Base-by-base conservation (phyloP, 768 basidiomycete species). In the Trametes punicea region DNA sequence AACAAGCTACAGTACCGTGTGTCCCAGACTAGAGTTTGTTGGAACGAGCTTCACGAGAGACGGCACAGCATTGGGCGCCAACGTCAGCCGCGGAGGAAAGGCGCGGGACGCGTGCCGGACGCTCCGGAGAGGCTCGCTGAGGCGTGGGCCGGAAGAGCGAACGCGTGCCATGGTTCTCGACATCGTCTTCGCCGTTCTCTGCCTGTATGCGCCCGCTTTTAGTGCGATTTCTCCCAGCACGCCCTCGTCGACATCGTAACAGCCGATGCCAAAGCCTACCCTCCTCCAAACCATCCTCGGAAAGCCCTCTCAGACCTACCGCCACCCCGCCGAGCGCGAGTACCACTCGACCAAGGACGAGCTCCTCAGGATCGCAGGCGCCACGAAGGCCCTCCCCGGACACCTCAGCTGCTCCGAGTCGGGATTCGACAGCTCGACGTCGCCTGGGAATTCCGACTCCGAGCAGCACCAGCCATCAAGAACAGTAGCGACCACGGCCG, bases 261-360 rank as follows among this genome's bases (percentile, higher is more conserved):
- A 26, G 34, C 42, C 63, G 59, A 83, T 83, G 83, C 70, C 73
- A 26, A 82, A 77, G 65, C 81, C 83, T 44, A 81, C 81, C 4
- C 65, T 85, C 45, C 62, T 84, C 49, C 87, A 89, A 68, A 76
- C 74, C 36, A 67, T 88, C 40, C 75, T 90, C 39, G 79, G 81
- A 48, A 68, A 75, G 48, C 88, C 88, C 10, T 87, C 87, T 1
- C 83, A 87, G 66, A 71, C 77, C 0, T 90, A 90, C 67, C 64
- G 70, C 8, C 71, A 74, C 51, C 79, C 75, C 2, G 29, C 78
- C 0, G 59, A 55, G 50, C 78, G 76, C 63, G 73, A 78, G 4
- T 83, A 81, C 62, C 75, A 79, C 59, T 83, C 80, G 0, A 77
- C 74, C 10, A 81, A 77, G 65, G 65, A 72, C 51, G 76, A 80